Base-by-base conservation (phyloP, 495 filamentous ascomycete species). In the Cercophora scortea region DNA sequence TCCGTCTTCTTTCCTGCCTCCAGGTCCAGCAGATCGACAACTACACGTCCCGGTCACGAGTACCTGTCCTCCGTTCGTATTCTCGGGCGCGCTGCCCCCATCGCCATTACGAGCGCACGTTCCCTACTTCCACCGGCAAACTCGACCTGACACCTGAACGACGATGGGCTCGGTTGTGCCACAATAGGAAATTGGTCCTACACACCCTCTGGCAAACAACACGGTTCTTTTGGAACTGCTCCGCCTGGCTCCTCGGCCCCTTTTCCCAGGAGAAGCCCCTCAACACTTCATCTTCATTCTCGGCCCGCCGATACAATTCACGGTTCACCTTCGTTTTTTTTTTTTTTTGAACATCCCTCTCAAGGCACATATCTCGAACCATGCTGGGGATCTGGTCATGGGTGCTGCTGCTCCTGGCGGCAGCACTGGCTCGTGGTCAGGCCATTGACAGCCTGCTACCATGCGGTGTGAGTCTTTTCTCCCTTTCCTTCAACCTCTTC, bases 391-490 rank as follows among this genome's bases (percentile, higher is more conserved):
- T 60, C 36, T 54, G 50, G 25, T 42, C 56, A 6, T 43, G 25
- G 25, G 25, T 66, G 34, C 38, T 50, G 46, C 49, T 66, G 50
- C 47, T 66, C 19, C 49, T 50, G 12, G 53, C 57, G 32, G 58
- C 62, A 6, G 50, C 33, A 6, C 17, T 59, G 6, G 62, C 50
- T 38, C 52, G 33, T 46, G 58, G 51, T 34, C 62, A 65, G 53
- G 16, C 58, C 15, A 49, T 63, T 15, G 58, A 60, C 33, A 58
- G 41, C 34, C 50, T 67, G 17, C 38, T 54, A 10, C 10, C 12
- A 9, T 69, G 64, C 42, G 60, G 51, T 25, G 64, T 67, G 58
- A 54, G 66, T 62, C 42, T 51, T 47, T 10, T 36, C 38, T 45
- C 25, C 25, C 25, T 25, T 2, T 25, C 25, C 5, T 2, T 5